Evolutionary conservation across 2,329 filamentous ascomycete species (phyloP).

Genomic region (Cladosporium sp.): DNA sequence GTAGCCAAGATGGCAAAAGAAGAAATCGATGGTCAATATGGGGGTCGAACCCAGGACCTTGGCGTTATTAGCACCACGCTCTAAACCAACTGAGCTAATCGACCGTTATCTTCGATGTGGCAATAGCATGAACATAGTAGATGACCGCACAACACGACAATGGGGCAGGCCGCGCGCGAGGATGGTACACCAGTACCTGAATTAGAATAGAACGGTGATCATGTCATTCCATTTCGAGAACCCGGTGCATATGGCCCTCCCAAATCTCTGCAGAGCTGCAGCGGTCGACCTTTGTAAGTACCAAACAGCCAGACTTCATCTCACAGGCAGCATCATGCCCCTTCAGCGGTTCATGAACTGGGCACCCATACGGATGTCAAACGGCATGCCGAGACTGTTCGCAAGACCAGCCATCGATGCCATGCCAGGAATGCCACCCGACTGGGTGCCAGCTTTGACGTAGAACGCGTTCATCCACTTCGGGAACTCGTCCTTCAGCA

Average conservation of each 20-base stretch:
- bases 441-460: not conserved
- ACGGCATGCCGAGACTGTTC: not conserved
- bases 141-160: not conserved
- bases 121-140: rapidly evolving
- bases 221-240: not conserved
- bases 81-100: constrained; percentile 12
- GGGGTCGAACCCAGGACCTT: constrained; percentile 9
- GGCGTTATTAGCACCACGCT: constrained; percentile 14
- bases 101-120: not conserved
- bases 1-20: not conserved
- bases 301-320: not conserved
- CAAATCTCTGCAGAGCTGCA: not conserved
- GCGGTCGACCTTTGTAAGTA: not conserved
- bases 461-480: not conserved
- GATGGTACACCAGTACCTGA: not conserved
- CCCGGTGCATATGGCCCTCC: not conserved
- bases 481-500: not conserved
- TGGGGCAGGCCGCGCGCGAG: not conserved
- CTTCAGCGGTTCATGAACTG: not conserved
- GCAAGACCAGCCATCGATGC: not conserved
- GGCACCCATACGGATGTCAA: not conserved
- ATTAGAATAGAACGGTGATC: not conserved
- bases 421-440: not conserved
- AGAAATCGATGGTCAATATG: not conserved
- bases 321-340: not conserved